Conservation (phyloP, 2,329 filamentous ascomycete genomes). For the Tolypocladium pustulatum region DNA sequence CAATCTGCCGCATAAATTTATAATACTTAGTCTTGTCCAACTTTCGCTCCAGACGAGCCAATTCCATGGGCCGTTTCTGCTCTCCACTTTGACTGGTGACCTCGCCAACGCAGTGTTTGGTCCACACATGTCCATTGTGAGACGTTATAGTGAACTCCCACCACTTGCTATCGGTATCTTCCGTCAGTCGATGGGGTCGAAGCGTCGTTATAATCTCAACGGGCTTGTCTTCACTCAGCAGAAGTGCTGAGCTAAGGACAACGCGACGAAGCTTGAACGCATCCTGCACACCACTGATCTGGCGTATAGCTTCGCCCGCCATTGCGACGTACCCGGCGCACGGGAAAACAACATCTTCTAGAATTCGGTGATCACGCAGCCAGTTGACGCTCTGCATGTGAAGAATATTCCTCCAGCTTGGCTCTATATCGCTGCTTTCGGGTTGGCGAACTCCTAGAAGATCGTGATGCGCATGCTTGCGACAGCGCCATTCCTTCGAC, state of each 20-base stretch:
- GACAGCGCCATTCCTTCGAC: too few relatives aligned
- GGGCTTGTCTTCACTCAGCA: conserved; percentile 12
- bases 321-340: conserved; percentile 25
- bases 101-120: conserved; percentile 6
- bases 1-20: too few relatives aligned
- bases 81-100: background rate
- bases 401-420: conserved; percentile 11
- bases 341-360: conserved; percentile 30
- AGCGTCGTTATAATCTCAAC: conserved; percentile 22
- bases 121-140: conserved; percentile 10
- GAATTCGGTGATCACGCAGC: conserved; percentile 30
- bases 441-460: too few relatives aligned
- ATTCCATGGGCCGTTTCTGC: too few relatives aligned
- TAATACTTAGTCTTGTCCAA: too few relatives aligned
- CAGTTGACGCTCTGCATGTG: conserved; percentile 20
- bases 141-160: conserved; percentile 21
- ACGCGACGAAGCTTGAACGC: conserved; percentile 18
- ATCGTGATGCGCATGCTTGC: too few relatives aligned
- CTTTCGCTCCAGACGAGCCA: too few relatives aligned
- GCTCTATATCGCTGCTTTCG: too few relatives aligned
- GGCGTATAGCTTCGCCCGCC: conserved; percentile 12
- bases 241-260: conserved; percentile 16
- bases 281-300: conserved; percentile 5
- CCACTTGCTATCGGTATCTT: conserved; percentile 13
- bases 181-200: conserved; percentile 12